These are phyloP conservation scores for Citrus hindsii DNA, from an alignment of 345 rosid species.

Conservation along the genomic window DNA sequence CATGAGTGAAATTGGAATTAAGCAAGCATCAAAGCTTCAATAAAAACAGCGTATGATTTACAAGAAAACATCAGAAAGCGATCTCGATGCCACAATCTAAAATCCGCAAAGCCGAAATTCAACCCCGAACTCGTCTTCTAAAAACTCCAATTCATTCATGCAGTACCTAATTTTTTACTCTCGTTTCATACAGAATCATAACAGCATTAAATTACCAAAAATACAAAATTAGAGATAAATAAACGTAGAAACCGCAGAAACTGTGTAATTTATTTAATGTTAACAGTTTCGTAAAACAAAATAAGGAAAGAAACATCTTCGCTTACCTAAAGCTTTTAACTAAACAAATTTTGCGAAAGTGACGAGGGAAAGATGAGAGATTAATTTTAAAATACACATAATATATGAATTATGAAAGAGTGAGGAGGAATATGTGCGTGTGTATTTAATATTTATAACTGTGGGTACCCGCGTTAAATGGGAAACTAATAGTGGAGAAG, in stretches of 20 bases:
- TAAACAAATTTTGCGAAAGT: neutral
- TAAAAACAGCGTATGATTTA: neutral
- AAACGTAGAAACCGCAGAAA: neutral
- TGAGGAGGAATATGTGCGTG: neutral
- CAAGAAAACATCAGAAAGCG: neutral
- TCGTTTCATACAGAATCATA: neutral
- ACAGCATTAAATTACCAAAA: neutral
- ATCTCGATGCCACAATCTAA: neutral
- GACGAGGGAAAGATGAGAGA: neutral
- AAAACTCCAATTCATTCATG: neutral
- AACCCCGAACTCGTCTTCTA: neutral
- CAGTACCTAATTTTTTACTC: neutral
- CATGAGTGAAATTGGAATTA: neutral
- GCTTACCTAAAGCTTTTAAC: conserved; percentile 2
- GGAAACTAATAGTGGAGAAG: neutral
- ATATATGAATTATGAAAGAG: neutral
- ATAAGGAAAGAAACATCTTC: neutral
- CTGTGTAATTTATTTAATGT: no score
- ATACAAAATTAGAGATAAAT: neutral
- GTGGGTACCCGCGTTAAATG: neutral
- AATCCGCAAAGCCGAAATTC: neutral
- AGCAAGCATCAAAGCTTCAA: neutral
- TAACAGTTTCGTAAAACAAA: neutral
- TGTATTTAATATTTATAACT: no score
- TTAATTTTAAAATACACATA: neutral